phyloP scores from a whole-genome alignment of 2,329 filamentous ascomycete genomes.

The Bimuria novae-zelandiae region DNA sequence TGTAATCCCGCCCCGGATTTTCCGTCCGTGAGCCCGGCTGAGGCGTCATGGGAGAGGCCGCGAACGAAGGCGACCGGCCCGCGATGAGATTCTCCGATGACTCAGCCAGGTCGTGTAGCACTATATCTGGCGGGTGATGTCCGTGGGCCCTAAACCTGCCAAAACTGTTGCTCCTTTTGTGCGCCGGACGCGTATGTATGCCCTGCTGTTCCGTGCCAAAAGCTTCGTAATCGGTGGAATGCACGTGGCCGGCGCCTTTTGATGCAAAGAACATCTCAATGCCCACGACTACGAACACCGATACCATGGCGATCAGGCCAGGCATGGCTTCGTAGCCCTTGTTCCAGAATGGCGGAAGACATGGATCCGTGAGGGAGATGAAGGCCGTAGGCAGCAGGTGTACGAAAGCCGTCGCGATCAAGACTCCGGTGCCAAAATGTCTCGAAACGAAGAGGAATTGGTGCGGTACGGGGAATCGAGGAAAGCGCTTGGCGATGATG shows the following conservation, averaged over 20 bases:
- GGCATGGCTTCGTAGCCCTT: conserved; percentile 47
- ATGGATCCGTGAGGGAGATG: conserved; percentile 46
- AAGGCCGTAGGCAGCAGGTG: conserved; percentile 49
- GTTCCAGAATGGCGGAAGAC: conserved; percentile 47
- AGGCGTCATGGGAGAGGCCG: conserved; percentile 29
- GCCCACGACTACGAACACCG: conserved; percentile 68
- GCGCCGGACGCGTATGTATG: conserved; percentile 22
- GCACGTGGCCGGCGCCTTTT: conserved; percentile 64
- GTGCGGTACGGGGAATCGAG: conserved; percentile 43
- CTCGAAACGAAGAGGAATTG: conserved; percentile 47
- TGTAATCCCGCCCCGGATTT: conserved; percentile 8
- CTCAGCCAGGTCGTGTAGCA: conserved; percentile 34
- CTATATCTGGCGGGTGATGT: conserved; percentile 34
- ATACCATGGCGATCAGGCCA: conserved; percentile 46
- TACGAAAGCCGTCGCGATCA: conserved; percentile 48
- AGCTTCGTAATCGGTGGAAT: conserved; percentile 58
- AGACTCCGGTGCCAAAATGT: conserved; percentile 48
- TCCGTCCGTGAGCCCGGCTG: conserved; percentile 11
- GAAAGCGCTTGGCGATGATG: conserved; percentile 47
- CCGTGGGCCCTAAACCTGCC: conserved; percentile 34
- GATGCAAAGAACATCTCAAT: conserved; percentile 90
- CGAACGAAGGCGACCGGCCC: conserved; percentile 38
- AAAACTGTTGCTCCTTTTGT: conserved; percentile 40
- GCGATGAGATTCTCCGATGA: conserved; percentile 41
- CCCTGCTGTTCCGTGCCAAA: conserved; percentile 31